Evolutionary conservation across 2,329 filamentous ascomycete species (phyloP).

Genomic region (Juglanconis oblonga): DNA sequence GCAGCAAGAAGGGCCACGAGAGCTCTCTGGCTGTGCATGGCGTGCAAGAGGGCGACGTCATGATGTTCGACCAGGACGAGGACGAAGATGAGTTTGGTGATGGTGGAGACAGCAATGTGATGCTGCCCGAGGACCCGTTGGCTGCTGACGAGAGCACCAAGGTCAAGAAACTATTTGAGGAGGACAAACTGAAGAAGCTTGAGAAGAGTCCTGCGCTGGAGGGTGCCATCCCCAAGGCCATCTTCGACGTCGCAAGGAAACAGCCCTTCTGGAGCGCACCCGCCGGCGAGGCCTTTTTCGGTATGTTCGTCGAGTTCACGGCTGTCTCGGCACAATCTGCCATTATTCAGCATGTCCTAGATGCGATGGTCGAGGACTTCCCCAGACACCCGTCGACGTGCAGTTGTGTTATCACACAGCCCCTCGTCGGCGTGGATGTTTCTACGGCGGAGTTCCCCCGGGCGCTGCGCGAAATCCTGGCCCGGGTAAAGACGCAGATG

Average conservation of each 20-base stretch:
- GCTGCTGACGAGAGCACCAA: conserved; percentile 27
- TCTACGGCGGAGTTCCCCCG: conserved; percentile 69
- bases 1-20: conserved; percentile 39
- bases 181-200: conserved; percentile 48
- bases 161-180: conserved; percentile 43
- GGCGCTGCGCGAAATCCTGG: conserved; percentile 64
- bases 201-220: conserved; percentile 78
- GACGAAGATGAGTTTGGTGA: conserved; percentile 48
- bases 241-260: conserved; percentile 83
- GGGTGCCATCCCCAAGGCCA: conserved; percentile 89
- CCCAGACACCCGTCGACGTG: conserved; percentile 61
- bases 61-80: conserved; percentile 43
- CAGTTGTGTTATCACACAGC: conserved; percentile 69
- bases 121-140: conserved; percentile 43
- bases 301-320: conserved; percentile 70
- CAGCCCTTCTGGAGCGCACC: conserved; percentile 67
- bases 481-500: conserved; percentile 53
- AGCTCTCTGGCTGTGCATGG: conserved; percentile 27
- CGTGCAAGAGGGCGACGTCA: conserved; percentile 42
- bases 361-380: conserved; percentile 56
- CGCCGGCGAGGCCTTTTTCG: conserved; percentile 74
- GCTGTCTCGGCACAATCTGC: conserved; percentile 61
- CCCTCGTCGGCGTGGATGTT: conserved; percentile 63
- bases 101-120: conserved; percentile 36
- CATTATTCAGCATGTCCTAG: conserved; percentile 72